Evolutionary conservation across 1,139 yeast genomes (phyloP).

Genomic region (Candida pseudoviswanathii): DNA sequence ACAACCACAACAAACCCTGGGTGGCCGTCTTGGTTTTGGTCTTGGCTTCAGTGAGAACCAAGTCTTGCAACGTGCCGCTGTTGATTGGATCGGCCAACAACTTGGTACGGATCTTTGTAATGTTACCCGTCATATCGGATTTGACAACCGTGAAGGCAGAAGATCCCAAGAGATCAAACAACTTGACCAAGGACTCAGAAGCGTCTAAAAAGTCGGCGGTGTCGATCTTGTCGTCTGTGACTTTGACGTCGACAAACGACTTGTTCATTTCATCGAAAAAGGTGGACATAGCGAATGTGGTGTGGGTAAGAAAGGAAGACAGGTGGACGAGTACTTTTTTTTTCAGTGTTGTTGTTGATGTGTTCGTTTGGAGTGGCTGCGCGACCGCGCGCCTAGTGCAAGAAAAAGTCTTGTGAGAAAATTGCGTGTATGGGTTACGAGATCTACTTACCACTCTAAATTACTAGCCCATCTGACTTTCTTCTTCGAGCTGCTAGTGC

Average conservation of each 20-base stretch:
- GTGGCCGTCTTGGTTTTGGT: slow-evolving; percentile 78
- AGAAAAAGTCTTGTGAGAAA: slow-evolving; percentile 1
- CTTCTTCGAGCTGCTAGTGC: slow-evolving; percentile 6
- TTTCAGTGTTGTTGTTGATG: slow-evolving; percentile 1
- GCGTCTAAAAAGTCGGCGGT: slow-evolving; percentile 83
- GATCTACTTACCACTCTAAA: slow-evolving; percentile 47
- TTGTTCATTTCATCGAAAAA: slow-evolving; percentile 78
- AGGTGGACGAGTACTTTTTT: neutral
- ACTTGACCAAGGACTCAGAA: slow-evolving; percentile 76
- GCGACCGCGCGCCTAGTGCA: neutral
- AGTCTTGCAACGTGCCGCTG: slow-evolving; percentile 71
- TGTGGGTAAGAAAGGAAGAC: neutral
- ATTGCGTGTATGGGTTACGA: neutral
- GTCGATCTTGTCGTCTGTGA: slow-evolving; percentile 63
- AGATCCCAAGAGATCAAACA: slow-evolving; percentile 83
- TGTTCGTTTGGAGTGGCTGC: slow-evolving; percentile 14
- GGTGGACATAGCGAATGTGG: slow-evolving; percentile 49
- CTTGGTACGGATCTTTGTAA: slow-evolving; percentile 70
- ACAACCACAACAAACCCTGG: slow-evolving; percentile 88
- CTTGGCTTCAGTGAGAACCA: slow-evolving; percentile 69
- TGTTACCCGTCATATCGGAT: slow-evolving; percentile 87
- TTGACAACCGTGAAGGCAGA: slow-evolving; percentile 85
- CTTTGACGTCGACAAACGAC: slow-evolving; percentile 75
- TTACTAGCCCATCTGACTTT: slow-evolving; percentile 54
- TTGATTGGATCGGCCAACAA: slow-evolving; percentile 65